Evolutionary conservation across 1,139 yeast species (phyloP).

Genomic region (Wickerhamomyces sp.): DNA sequence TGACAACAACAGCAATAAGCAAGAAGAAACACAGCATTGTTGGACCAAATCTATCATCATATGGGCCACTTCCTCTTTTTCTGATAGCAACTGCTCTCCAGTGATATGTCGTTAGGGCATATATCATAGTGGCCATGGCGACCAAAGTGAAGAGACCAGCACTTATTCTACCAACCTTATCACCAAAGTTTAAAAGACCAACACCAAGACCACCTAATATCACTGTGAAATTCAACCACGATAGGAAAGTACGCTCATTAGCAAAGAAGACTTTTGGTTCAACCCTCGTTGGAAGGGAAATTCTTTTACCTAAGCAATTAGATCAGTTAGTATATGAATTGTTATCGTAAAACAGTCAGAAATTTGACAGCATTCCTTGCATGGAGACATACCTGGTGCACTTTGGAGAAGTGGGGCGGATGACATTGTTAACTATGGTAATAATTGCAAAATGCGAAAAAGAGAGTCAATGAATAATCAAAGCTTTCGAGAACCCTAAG

Average conservation of each 20-base stretch:
- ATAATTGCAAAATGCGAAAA: too few relatives aligned
- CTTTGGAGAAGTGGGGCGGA: conserved; percentile 60
- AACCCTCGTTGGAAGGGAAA: conserved; percentile 95
- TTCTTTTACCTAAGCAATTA: conserved; percentile 63
- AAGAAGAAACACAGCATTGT: conserved; percentile 96
- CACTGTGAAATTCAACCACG: conserved; percentile 98
- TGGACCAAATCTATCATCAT: conserved; percentile 97
- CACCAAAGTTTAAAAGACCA: conserved; percentile 95
- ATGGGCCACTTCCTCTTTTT: conserved; percentile 95
- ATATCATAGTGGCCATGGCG: conserved; percentile 97
- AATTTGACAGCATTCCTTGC: too few relatives aligned
- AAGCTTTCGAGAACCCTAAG: too few relatives aligned
- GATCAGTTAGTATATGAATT: too few relatives aligned
- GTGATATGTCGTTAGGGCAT: conserved; percentile 92
- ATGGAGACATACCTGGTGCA: conserved; percentile 42
- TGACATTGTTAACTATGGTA: conserved; percentile 44
- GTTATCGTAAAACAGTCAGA: too few relatives aligned
- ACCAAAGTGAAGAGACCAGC: conserved; percentile 91
- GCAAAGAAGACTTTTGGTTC: conserved; percentile 99
- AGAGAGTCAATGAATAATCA: too few relatives aligned
- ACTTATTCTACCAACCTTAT: conserved; percentile 82
- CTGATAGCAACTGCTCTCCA: conserved; percentile 99
- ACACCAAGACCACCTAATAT: conserved; percentile 95
- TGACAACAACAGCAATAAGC: conserved; percentile 86
- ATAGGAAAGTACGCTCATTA: conserved; percentile 94